These are phyloP conservation scores for Straminergon stramineum DNA, from an alignment of 225 moss, liverwort and hornwort species.

Conservation along the genomic window DNA sequence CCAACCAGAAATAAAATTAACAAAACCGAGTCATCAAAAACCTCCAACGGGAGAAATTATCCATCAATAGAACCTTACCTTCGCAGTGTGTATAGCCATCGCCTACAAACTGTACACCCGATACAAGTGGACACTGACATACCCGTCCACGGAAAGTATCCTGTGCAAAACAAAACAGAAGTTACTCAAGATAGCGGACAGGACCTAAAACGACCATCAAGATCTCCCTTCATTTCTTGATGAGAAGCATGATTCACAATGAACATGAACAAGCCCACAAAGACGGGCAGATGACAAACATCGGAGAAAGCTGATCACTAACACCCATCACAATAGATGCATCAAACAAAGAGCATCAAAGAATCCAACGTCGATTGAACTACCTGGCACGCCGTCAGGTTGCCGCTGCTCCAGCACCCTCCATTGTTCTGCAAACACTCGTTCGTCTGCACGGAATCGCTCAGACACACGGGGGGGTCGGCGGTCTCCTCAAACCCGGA, in stretches of 20 bases:
- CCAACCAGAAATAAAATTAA: not conserved
- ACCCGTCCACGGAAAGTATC: not conserved
- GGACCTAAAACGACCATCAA: no score
- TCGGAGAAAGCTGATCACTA: not conserved
- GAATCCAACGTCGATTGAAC: no score
- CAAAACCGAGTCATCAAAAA: not conserved
- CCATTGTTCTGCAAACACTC: not conserved
- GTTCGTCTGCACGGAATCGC: not conserved
- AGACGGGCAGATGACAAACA: not conserved
- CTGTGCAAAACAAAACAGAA: rapidly evolving
- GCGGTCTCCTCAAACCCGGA: constrained; percentile 72
- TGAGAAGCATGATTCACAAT: no score
- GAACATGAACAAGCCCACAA: not conserved
- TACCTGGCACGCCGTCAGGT: not conserved
- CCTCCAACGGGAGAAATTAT: not conserved
- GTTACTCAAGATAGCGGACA: not conserved
- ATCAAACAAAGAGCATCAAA: no score
- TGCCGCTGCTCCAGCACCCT: constrained; percentile 36
- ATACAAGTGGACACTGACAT: not conserved
- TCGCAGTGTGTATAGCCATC: constrained; percentile 73
- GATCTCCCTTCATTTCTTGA: not conserved
- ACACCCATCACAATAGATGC: no score
- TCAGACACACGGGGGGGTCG: constrained; percentile 74
- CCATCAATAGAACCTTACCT: not conserved
- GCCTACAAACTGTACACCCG: constrained; percentile 66